A percentile compares a stretch with the other conserved stretches of the same genome.
Evolutionary conservation across 2,329 filamentous ascomycete genomes (phyloP).

Genomic region (Penicillium oxalicum): DNA sequence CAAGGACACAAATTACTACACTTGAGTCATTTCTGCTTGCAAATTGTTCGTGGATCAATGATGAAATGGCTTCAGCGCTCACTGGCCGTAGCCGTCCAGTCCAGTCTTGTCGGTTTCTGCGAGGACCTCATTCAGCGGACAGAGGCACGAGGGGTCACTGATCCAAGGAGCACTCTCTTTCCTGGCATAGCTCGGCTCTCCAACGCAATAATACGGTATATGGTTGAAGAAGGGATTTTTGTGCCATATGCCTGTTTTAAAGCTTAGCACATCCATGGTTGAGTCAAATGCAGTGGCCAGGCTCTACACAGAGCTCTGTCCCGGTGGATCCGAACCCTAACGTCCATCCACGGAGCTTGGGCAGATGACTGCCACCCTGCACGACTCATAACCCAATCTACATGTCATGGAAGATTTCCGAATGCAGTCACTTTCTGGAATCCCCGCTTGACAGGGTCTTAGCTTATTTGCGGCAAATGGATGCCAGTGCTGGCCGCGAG

Average conservation of each 20-base stretch:
- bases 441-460: conserved; percentile 5
- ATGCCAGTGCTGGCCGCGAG: neutral
- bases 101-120: no score
- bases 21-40: no score
- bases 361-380: neutral
- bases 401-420: conserved; percentile 6
- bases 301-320: neutral
- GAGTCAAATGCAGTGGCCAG: neutral
- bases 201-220: neutral
- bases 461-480: neutral
- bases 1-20: no score
- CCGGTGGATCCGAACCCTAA: conserved; percentile 11
- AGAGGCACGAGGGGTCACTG: no score
- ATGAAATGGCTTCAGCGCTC: no score
- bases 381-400: neutral
- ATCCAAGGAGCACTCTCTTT: no score
- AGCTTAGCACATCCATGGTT: neutral
- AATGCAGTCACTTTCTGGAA: conserved; percentile 9
- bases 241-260: neutral
- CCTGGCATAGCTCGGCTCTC: neutral
- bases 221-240: neutral
- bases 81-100: no score
- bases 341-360: neutral
- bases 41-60: no score
- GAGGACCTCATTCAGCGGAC: no score